Base-by-base conservation (phyloP, 768 basidiomycete species). In the Collybiopsis luxurians region DNA sequence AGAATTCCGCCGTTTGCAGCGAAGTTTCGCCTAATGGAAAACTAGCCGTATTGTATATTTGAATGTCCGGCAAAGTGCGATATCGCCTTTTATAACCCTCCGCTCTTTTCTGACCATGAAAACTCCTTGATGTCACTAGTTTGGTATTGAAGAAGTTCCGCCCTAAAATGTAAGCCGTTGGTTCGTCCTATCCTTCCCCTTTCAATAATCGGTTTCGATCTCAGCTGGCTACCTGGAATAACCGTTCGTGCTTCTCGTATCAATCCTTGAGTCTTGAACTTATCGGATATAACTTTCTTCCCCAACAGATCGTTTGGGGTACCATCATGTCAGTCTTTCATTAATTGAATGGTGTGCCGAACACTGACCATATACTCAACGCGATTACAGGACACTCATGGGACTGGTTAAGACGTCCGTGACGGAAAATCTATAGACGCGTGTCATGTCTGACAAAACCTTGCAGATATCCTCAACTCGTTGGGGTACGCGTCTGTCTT, bases 51-150 rank as follows among this genome's bases (percentile, higher is more conserved):
- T 60, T 84, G 83, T 62, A 72, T 82, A 48, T 86, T 85, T 56
- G 87, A 89, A 71, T 85, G 82, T 58, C 87, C 87, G 0, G 79
- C 85, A 26, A 90, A 90, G 86, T 87, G 58, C 34, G 76, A 63
- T 13, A n/a, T 17, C 3, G 15, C 15, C 2, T 48, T 21, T 15
- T 24, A n/a, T 46, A 0, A 1, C 12, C n/a, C 15, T 21, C 15
- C 17, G n/a, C 5, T 7, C 24, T 21, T 53, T 4, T 28, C 21
- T 23, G 5, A 39, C 21, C 48, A 13, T 36, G 21, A 19, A 6
- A 13, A 6, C 13, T 34, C 13, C 13, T 21, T 23, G 6, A 27
- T 43, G 43, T 30, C n/a, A 21, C 28, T 19, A 56, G 44, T 52
- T 63, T 62, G 61, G 79, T 86, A 5, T 70, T 89, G 28, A 87